Evolutionary conservation across 371 early-diverging fungal species (phyloP), one percentile per base, ranked within the genome.

Genomic region (Mucor indicus): DNA sequence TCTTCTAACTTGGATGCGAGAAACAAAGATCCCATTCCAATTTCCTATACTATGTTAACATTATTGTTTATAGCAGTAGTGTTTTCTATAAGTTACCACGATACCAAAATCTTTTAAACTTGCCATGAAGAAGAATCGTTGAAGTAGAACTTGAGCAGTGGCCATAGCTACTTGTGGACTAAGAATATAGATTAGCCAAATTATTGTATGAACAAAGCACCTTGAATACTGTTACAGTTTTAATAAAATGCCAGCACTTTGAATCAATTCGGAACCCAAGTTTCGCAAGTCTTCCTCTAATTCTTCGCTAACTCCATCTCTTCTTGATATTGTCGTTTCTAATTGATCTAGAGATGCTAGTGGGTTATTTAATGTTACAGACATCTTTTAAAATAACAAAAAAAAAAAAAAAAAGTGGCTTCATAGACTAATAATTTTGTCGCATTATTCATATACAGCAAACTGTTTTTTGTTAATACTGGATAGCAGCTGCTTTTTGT

Each of bases 111-210:
- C 67, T 45, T 78, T 80, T 11, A 93, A 62, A 3, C 92, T 84
- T 0, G 91, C 84, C 50, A 86, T 69, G 48, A 79, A 91, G 68
- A 83, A 98, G 79, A 96, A 96, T 7, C 98, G 85, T 48, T 95
- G 93, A 38, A 96, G 84, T 20, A 98, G 71, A 2, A 93, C 90
- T 62, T 95, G 94, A 1, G 96, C 95, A n/a, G 94, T 94, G 3
- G 95, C 93, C 82, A 94, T 90, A 0, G 92, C 90, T 7, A 89
- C 87, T 47, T 98, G 98, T 12, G 97, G 95, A 23, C 94, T 93
- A 65, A 15, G 31, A 22, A 41, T 2, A 16, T 25, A 19, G 23
- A 19, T 13, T 19, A 24, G 27, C 16, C 3, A 17, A 5, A 10
- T 13, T 13, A 16, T 27, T 38, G 17, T 27, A 30, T n/a, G 19